These are phyloP conservation scores for Solanum piurae DNA, from an alignment of 257 asterid genomes.

Conservation along the genomic window DNA sequence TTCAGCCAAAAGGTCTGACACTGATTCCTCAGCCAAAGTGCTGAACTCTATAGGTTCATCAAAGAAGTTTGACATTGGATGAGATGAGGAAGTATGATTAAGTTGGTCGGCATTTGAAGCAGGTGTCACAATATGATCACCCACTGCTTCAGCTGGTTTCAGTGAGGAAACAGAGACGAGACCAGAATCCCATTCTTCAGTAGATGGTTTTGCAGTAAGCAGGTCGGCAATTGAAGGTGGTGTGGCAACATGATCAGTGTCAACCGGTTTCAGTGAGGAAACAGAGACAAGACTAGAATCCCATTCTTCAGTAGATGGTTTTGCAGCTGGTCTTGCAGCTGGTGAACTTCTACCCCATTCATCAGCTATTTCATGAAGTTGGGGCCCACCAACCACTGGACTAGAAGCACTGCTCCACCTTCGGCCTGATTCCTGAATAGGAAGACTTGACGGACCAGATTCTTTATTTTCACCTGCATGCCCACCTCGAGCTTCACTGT, in stretches of 20 bases:
- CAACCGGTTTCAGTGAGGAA: constrained; percentile 20
- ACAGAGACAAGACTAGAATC: constrained; percentile 20
- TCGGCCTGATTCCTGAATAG: constrained; percentile 33
- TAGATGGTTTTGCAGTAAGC: constrained; percentile 13
- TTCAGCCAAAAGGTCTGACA: constrained; percentile 44
- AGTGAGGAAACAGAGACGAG: constrained; percentile 23
- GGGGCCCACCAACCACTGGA: constrained; percentile 30
- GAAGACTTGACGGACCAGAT: constrained; percentile 18
- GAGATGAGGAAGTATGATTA: constrained; percentile 16
- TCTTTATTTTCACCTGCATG: constrained; percentile 30
- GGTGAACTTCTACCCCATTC: constrained; percentile 24
- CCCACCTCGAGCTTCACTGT: constrained; percentile 24
- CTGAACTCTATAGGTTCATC: constrained; percentile 35
- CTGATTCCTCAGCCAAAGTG: constrained; percentile 42
- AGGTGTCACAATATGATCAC: constrained; percentile 11
- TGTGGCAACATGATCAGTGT: constrained; percentile 12
- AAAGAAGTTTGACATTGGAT: constrained; percentile 17
- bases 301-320: constrained; percentile 26
- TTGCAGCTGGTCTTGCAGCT: constrained; percentile 12
- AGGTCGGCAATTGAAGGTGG: constrained; percentile 5
- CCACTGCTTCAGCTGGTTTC: constrained; percentile 20
- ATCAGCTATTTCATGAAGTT: constrained; percentile 37
- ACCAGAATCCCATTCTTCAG: constrained; percentile 27
- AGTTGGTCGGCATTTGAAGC: constrained; percentile 7
- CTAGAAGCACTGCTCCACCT: constrained; percentile 32